Evolutionary conservation across 805 yeast genomes (phyloP).

Genomic region (Wickerhamiella australiensis): DNA sequence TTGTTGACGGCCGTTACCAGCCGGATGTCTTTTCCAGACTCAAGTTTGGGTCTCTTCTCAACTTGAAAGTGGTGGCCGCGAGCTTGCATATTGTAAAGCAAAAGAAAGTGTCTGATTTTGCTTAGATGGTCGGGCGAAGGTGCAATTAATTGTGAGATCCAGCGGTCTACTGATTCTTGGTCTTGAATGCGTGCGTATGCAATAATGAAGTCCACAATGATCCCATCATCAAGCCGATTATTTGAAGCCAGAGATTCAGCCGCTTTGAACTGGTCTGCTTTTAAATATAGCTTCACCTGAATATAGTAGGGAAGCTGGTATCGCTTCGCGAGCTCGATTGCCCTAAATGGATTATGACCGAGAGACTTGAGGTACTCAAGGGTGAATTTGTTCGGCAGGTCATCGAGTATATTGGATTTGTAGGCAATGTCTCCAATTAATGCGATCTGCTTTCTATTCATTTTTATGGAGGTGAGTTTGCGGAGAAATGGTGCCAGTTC

Average conservation of each 20-base stretch:
- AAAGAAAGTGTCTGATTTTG: neutral
- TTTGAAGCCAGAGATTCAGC: neutral
- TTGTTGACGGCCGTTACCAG: neutral
- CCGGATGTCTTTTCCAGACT: neutral
- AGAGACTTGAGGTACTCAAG: neutral
- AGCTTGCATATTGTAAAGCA: neutral
- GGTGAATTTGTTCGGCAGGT: neutral
- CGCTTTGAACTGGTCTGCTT: conserved; percentile 1
- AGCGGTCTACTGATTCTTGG: neutral
- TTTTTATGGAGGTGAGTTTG: neutral
- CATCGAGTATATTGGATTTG: neutral
- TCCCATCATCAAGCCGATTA: neutral
- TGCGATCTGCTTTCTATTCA: neutral
- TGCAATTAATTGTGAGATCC: neutral
- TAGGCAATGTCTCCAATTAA: conserved; percentile 2
- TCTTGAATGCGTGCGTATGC: neutral
- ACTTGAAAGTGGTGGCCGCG: no score
- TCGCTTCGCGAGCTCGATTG: neutral
- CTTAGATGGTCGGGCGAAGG: neutral
- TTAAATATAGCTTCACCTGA: neutral
- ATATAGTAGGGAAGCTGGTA: neutral
- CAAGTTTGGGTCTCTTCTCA: conserved; percentile 2
- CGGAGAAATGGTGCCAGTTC: neutral
- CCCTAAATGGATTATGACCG: neutral
- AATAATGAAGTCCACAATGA: neutral